A percentile compares a stretch with the other conserved stretches of the same genome.
Conservation (phyloP, 495 filamentous ascomycete genomes). For the Aspergillus cavernicola region DNA sequence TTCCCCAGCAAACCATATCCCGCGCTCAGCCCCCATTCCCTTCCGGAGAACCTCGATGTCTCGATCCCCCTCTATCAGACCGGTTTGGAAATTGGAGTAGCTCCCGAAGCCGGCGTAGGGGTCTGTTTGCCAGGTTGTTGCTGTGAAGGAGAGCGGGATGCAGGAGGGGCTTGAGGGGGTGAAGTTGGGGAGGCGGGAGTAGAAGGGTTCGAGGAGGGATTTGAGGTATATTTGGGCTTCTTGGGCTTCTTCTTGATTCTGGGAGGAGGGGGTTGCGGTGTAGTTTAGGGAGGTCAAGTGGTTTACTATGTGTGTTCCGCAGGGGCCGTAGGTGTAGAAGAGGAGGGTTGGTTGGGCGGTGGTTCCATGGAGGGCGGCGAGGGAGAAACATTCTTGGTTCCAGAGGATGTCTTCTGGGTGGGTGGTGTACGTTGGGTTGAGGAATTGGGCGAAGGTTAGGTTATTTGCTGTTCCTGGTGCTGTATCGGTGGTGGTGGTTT, state of each 20-base stretch:
- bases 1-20: conserved; percentile 90
- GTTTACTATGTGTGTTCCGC: conserved; percentile 47
- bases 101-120: conserved; percentile 83
- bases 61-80: conserved; percentile 58
- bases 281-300: not conserved
- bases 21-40: conserved; percentile 59
- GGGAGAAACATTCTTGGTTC: conserved; percentile 77
- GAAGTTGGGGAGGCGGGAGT: conserved; percentile 70
- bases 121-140: conserved; percentile 80
- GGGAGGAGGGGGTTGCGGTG: conserved; percentile 2
- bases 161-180: conserved; percentile 49
- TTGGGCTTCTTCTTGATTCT: conserved; percentile 25
- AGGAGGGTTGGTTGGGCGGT: conserved; percentile 80
- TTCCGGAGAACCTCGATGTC: conserved; percentile 73
- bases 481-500: conserved; percentile 12
- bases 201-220: conserved; percentile 57
- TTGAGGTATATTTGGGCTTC: conserved; percentile 23
- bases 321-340: conserved; percentile 82
- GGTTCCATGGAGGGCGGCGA: conserved; percentile 59
- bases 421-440: conserved; percentile 58
- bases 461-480: not conserved
- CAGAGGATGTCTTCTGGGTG: conserved; percentile 68
- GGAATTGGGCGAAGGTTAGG: conserved; percentile 38
- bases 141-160: conserved; percentile 56
- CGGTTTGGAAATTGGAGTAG: conserved; percentile 86